Conservation (phyloP, 1,139 yeast genomes). For the Blastobotrys persicus region DNA sequence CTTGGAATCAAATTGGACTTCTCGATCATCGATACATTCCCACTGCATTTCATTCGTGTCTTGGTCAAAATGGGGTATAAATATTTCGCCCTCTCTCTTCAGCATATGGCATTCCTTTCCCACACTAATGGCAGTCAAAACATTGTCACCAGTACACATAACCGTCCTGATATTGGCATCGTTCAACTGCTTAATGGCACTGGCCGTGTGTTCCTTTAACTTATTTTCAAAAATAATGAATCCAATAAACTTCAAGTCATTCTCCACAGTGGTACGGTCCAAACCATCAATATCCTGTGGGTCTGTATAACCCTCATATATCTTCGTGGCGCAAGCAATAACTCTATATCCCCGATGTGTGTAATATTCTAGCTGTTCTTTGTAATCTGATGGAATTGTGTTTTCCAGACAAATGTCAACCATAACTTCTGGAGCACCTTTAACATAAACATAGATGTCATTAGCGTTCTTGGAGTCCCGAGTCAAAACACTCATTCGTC, state of each 20-base stretch:
- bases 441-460: slow-evolving; percentile 55
- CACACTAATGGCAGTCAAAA: slow-evolving; percentile 90
- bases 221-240: slow-evolving; percentile 91
- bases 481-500: slow-evolving; percentile 88
- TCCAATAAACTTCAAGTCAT: slow-evolving; percentile 70
- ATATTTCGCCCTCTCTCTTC: slow-evolving; percentile 48
- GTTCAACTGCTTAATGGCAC: slow-evolving; percentile 56
- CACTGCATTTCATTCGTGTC: slow-evolving; percentile 31
- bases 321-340: slow-evolving; percentile 85
- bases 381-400: slow-evolving; percentile 71
- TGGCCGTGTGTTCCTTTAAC: slow-evolving; percentile 64
- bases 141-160: slow-evolving; percentile 98
- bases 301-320: slow-evolving; percentile 39
- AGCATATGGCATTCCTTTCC: slow-evolving; percentile 79
- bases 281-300: slow-evolving; percentile 32
- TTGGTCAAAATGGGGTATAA: slow-evolving; percentile 60
- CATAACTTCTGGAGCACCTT: slow-evolving; percentile 99
- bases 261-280: slow-evolving; percentile 65
- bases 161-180: slow-evolving; percentile 75
- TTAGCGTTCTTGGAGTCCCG: slow-evolving; percentile 31
- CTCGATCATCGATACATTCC: slow-evolving; percentile 41
- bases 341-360: slow-evolving; percentile 94
- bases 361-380: slow-evolving; percentile 71
- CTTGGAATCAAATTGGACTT: slow-evolving; percentile 51
- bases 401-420: slow-evolving; percentile 67